Base-by-base conservation (phyloP, 148 eudicot genomes). In the Camellia lanceoleosa region DNA sequence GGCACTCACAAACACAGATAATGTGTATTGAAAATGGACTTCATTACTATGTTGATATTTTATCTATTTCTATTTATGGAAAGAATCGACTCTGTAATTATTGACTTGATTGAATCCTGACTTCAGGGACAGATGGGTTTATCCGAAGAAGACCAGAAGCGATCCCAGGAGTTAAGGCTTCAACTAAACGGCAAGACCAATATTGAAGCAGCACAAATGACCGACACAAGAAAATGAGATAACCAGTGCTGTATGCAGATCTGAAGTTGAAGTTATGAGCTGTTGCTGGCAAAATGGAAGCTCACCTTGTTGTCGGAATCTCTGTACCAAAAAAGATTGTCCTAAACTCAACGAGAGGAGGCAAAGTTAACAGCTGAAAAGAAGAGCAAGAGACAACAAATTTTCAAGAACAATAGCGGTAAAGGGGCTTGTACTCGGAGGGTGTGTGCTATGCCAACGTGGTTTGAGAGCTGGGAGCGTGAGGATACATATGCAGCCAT, bases 71-170 rank as follows among this genome's bases (percentile, higher is more conserved):
- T 30, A 30, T 30, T 30, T 30, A 30, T 30, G 1, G 38, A 30
- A 30, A 30, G 38, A 30, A 30, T 30, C 38, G 38, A 1, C 38
- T 30, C n/a, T n/a, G n/a, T 30, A 30, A 30, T 30, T 30, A 30
- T 30, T 30, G 38, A 30, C 38, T 30, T 30, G 38, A 30, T 14
- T 75, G 16, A 44, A 77, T 79, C 65, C 75, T 74, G 59, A 71
- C 66, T 74, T 79, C 89, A 96, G 99, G 90, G 99, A 73, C 98
- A 96, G 87, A 92, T 96, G 97, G 98, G 98, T 52, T 82, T 96
- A 85, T 85, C 97, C 16, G 98, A 93, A 88, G 98, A 93, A 65
- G 94, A 91, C 43, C 99, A 96, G 88, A 91, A 80, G 84, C 85
- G 78, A 85, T 84, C 89, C 16, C 98, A 90, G 82, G 92, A 91